phyloP scores from a whole-genome alignment of 2,329 filamentous ascomycete genomes.

The Xylaria sp. region DNA sequence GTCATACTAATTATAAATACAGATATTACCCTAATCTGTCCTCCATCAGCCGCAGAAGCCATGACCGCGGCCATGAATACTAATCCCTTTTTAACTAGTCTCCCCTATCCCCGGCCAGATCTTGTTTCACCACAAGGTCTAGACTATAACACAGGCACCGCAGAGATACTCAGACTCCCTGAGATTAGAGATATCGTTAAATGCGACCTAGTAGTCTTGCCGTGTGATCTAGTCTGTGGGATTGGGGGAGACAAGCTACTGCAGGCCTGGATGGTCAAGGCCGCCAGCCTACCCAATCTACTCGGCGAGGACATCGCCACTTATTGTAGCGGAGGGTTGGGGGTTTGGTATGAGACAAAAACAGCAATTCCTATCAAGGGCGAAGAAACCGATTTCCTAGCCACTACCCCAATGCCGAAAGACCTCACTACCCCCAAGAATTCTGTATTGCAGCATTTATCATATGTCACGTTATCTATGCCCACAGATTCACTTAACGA shows the following conservation, averaged over 20 bases:
- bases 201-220: slow-evolving; percentile 88
- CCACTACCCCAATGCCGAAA: slow-evolving; percentile 74
- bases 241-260: slow-evolving; percentile 83
- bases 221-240: slow-evolving; percentile 94
- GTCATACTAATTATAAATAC: slow-evolving; percentile 28
- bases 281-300: slow-evolving; percentile 73
- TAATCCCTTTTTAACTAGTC: slow-evolving; percentile 78
- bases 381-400: slow-evolving; percentile 93
- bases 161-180: slow-evolving; percentile 84
- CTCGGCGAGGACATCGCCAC: slow-evolving; percentile 59
- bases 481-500: slow-evolving; percentile 92
- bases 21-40: slow-evolving; percentile 73
- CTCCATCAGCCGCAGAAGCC: slow-evolving; percentile 72
- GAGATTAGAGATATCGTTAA: slow-evolving; percentile 83
- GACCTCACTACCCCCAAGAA: slow-evolving; percentile 68
- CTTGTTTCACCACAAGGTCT: slow-evolving; percentile 81
- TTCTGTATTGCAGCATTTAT: slow-evolving; percentile 74
- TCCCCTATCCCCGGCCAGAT: slow-evolving; percentile 78
- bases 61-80: slow-evolving; percentile 78
- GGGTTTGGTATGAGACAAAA: slow-evolving; percentile 92
- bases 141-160: slow-evolving; percentile 87
- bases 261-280: slow-evolving; percentile 91
- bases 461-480: slow-evolving; percentile 85
- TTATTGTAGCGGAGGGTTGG: slow-evolving; percentile 78
- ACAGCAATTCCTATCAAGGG: slow-evolving; percentile 80